phyloP scores from a whole-genome alignment of 2,329 filamentous ascomycete species.

The Myriosclerotinia curreyana region DNA sequence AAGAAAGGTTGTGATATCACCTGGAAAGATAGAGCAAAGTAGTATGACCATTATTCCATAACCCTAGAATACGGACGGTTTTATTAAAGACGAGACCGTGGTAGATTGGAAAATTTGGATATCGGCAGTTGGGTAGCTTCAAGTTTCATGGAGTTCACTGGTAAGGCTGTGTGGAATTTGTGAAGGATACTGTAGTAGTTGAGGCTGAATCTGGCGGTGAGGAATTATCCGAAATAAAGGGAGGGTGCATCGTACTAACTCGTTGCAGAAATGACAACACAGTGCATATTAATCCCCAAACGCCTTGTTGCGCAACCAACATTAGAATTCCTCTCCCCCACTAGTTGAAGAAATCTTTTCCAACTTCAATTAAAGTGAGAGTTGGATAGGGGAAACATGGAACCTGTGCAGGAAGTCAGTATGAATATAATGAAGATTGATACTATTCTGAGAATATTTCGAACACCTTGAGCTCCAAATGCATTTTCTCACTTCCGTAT shows the following conservation, averaged over 20 bases:
- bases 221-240: neutral
- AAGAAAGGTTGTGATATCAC: neutral
- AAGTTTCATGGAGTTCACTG: neutral
- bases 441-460: no score
- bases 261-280: neutral
- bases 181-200: neutral
- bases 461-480: no score
- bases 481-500: no score
- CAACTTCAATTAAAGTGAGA: no score
- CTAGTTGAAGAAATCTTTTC: neutral
- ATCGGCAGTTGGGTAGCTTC: neutral
- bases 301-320: neutral
- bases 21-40: neutral
- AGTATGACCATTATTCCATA: neutral
- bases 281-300: neutral
- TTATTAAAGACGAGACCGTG: no score
- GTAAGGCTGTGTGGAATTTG: neutral
- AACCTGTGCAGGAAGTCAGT: no score
- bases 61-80: neutral
- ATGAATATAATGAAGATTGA: no score
- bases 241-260: neutral
- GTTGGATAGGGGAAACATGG: neutral
- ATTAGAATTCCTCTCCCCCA: no score
- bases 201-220: neutral
- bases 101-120: neutral